Percentiles rank a stretch among this genome's conserved stretches.
These are phyloP conservation scores for Taphrina confusa DNA, from an alignment of 1,139 yeast genomes.

Conservation along the genomic window DNA sequence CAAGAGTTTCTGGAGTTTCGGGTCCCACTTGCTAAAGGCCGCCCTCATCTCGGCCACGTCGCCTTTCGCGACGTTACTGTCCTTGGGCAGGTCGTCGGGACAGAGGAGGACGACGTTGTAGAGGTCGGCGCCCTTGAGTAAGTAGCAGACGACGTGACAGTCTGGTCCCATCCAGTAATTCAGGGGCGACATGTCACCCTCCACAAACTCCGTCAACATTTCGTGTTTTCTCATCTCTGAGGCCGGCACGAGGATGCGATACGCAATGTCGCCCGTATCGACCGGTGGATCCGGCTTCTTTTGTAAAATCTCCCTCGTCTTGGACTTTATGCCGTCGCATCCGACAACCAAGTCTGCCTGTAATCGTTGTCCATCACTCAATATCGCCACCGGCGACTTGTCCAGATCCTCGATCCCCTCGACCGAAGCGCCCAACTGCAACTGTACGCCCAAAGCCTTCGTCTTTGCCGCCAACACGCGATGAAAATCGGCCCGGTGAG, in stretches of 20 bases:
- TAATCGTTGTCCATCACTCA: background rate
- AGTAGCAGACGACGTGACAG: constrained; percentile 47
- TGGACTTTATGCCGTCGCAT: constrained; percentile 50
- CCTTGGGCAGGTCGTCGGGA: constrained; percentile 44
- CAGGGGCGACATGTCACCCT: constrained; percentile 43
- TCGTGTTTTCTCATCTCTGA: constrained; percentile 44
- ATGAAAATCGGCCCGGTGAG: constrained; percentile 33
- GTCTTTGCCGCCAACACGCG: constrained; percentile 41
- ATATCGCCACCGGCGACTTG: background rate
- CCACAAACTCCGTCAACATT: constrained; percentile 43
- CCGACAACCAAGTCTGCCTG: constrained; percentile 49
- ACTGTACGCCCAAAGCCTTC: constrained; percentile 40
- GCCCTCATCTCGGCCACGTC: constrained; percentile 44
- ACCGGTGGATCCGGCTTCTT: constrained; percentile 42
- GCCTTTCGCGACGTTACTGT: constrained; percentile 42
- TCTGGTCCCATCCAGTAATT: constrained; percentile 49
- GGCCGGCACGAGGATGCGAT: constrained; percentile 43
- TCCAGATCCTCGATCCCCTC: constrained; percentile 42
- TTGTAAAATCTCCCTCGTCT: constrained; percentile 40
- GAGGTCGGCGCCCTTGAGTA: constrained; percentile 43
- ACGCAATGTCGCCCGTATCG: constrained; percentile 46
- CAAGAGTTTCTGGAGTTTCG: constrained; percentile 43
- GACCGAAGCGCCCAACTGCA: constrained; percentile 46
- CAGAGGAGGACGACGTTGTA: constrained; percentile 43
- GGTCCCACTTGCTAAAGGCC: constrained; percentile 47